Percentiles rank a stretch among this genome's conserved stretches.
Conservation (phyloP, 1,284 basidiomycete species). For the Cryptococcus amylolentus region DNA sequence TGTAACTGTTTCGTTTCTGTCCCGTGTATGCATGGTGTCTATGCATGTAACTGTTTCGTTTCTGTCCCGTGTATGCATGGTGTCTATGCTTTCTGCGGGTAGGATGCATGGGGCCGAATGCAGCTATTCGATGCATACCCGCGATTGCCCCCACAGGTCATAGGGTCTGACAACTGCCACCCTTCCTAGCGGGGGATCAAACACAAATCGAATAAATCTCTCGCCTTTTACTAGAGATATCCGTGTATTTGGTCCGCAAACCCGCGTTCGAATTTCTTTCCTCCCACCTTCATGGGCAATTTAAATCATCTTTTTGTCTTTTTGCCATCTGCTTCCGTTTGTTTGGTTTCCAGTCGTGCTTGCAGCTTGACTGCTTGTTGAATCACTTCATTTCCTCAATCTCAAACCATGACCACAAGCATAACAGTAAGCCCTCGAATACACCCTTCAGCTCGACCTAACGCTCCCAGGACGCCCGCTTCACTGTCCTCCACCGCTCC, state of each 20-base stretch:
- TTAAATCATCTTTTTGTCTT: slow-evolving; percentile 6
- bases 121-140: no score
- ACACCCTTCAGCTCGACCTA: background rate
- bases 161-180: no score
- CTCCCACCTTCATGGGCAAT: slow-evolving; percentile 11
- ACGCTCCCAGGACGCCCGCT: slow-evolving; percentile 39
- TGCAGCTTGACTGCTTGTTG: no score
- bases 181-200: slow-evolving; percentile 10
- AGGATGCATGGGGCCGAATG: no score
- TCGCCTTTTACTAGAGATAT: slow-evolving; percentile 27
- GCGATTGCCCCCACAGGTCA: no score
- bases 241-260: slow-evolving; percentile 18
- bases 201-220: slow-evolving; percentile 18
- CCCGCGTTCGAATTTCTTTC: slow-evolving; percentile 25
- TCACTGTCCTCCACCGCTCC: slow-evolving; percentile 42
- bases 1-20: background rate
- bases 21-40: background rate
- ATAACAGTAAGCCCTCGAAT: slow-evolving; percentile 18
- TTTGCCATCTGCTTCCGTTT: background rate
- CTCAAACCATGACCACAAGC: slow-evolving; percentile 12
- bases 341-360: no score
- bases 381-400: no score
- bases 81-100: background rate
- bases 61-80: background rate
- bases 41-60: background rate